phyloP scores from a whole-genome alignment of 2,329 filamentous ascomycete genomes.

The Neoscytalidium dimidiatum region DNA sequence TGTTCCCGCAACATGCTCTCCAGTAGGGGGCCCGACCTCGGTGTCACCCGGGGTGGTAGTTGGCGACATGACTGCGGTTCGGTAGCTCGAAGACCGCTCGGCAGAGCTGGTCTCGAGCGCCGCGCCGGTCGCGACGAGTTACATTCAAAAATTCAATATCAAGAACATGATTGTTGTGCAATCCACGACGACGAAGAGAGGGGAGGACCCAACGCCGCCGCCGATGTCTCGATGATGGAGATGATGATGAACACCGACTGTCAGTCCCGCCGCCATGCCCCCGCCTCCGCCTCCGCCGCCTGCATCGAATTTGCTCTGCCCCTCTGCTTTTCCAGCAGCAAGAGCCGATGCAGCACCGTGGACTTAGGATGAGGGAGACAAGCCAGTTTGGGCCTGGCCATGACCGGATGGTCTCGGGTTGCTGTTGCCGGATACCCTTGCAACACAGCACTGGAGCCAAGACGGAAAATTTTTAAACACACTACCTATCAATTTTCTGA shows the following conservation, averaged over 20 bases:
- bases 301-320: background rate
- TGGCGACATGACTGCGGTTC: background rate
- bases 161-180: background rate
- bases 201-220: background rate
- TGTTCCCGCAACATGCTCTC: background rate
- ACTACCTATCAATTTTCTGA: slow-evolving; percentile 3
- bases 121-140: background rate
- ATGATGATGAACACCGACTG: background rate
- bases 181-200: background rate
- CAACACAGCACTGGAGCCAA: background rate
- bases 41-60: no score
- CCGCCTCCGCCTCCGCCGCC: background rate
- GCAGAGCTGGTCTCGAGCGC: background rate
- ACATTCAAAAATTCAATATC: background rate
- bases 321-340: background rate
- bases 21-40: background rate
- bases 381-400: slow-evolving; percentile 15
- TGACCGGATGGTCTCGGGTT: slow-evolving; percentile 1
- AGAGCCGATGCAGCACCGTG: slow-evolving; percentile 4
- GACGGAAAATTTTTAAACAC: background rate
- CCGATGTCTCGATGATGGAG: slow-evolving; percentile 1
- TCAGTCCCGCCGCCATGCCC: background rate
- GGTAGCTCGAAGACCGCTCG: background rate
- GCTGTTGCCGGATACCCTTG: background rate
- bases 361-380: slow-evolving; percentile 15